Conservation (phyloP, 345 rosid species). For the Psidium friedrichsthalianum region DNA sequence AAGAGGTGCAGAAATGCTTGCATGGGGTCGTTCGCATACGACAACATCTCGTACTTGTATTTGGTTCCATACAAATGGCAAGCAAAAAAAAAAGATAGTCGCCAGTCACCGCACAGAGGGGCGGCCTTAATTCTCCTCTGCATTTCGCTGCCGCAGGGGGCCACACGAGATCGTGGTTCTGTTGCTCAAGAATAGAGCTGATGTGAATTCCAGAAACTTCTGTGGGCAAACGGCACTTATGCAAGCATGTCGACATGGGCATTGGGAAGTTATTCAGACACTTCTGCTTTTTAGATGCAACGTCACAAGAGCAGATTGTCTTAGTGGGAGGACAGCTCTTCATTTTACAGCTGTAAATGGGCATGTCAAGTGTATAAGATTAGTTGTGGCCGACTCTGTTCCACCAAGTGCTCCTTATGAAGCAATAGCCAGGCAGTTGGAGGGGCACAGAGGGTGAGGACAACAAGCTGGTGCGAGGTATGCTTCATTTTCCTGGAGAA, state of each 20-base stretch:
- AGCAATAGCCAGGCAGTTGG: constrained; percentile 26
- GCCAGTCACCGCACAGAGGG: too few relatives aligned
- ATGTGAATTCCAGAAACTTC: constrained; percentile 90
- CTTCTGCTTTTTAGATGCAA: constrained; percentile 85
- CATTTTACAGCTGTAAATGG: constrained; percentile 96
- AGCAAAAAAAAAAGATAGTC: too few relatives aligned
- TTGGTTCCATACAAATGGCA: too few relatives aligned
- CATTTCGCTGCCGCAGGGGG: too few relatives aligned
- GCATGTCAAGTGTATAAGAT: constrained; percentile 83
- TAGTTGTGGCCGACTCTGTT: constrained; percentile 84
- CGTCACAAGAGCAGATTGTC: constrained; percentile 90
- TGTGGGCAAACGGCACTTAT: constrained; percentile 99
- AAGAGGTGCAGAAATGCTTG: too few relatives aligned
- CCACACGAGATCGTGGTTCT: constrained; percentile 84
- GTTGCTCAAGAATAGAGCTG: constrained; percentile 92
- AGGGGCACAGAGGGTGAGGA: constrained; percentile 25
- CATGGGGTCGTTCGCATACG: too few relatives aligned
- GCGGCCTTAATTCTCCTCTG: too few relatives aligned
- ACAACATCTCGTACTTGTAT: too few relatives aligned
- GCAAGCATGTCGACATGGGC: constrained; percentile 99
- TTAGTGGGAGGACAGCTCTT: constrained; percentile 88
- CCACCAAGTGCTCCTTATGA: constrained; percentile 75
- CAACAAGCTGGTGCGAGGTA: too few relatives aligned
- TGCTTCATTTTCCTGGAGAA: too few relatives aligned
- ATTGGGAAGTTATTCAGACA: constrained; percentile 97